Evolutionary conservation across 2,329 filamentous ascomycete species (phyloP), one percentile per base, ranked within the genome.

Genomic region (Lomentospora prolificans): DNA sequence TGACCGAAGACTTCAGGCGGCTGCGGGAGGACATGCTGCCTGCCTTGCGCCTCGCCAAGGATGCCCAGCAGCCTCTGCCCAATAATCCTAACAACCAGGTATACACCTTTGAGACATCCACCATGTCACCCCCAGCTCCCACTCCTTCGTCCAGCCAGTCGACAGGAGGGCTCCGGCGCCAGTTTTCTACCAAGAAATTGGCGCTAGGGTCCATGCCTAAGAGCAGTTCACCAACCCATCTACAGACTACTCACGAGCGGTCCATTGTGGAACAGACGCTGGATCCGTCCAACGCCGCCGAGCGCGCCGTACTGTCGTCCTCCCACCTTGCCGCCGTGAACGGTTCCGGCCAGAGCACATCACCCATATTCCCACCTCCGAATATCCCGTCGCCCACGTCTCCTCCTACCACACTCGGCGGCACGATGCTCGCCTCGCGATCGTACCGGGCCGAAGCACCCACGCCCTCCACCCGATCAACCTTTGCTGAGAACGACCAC

Each of bases 21-120:
- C 72, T 99, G 60, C 81, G 94, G 57, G 92, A 97, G 69, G 94
- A 99, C 66, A 83, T 96, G 65, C 77, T 97, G 30, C 92, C 94
- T 3, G 86, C 95, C 19, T 82, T 96, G 64, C 89, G 91, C 60
- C 84, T 96, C 65, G 87, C 86, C 64, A 97, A 97, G 73, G 91
- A 97, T 67, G 87, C 87, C 63, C 88, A 90, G 61, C 89, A 96
- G 66, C 92, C 92, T 33, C 76, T 97, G 22, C 91, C 91, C 44
- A 72, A 71, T 52, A 57, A 74, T 55, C 66, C 66, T 60, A 64
- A 65, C 56, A 61, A 64, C 58, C 73, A 72, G 58, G 64, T 63
- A 46, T 80, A 81, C 64, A 66, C 67, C 57, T 84, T 81, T 67
- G 80, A 83, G 60, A 65, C 67, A 31, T 51, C 48, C 12, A 66